Evolutionary conservation across 2,329 filamentous ascomycete genomes (phyloP).

Genomic region (Paecilomyces sp.): DNA sequence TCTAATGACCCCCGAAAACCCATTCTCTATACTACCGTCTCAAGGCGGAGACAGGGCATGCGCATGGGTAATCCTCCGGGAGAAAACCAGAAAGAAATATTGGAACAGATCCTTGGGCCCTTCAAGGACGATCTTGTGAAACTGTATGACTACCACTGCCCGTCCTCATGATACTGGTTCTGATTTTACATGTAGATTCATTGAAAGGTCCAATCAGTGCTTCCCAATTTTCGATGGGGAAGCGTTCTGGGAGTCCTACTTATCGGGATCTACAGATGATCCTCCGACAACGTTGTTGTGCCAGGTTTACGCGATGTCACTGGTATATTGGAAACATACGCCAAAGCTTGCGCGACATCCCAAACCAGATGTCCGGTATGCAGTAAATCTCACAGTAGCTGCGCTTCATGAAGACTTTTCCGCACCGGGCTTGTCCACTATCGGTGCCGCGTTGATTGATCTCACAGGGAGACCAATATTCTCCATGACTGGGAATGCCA

Average conservation of each 20-base stretch:
- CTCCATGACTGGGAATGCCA: conserved; percentile 52
- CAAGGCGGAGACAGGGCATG: conserved; percentile 42
- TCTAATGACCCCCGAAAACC: conserved; percentile 41
- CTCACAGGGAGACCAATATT: conserved; percentile 54
- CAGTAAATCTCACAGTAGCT: conserved; percentile 56
- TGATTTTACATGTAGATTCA: conserved; percentile 37
- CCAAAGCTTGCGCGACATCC: conserved; percentile 38
- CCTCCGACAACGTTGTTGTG: conserved; percentile 52
- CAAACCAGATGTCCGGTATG: conserved; percentile 52
- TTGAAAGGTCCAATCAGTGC: conserved; percentile 51
- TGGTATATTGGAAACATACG: conserved; percentile 52
- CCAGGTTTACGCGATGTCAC: conserved; percentile 51
- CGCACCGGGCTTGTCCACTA: conserved; percentile 52
- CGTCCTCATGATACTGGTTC: conserved; percentile 4
- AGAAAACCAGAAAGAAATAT: conserved; percentile 46
- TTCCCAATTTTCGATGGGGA: conserved; percentile 54
- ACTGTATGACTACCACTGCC: conserved; percentile 38
- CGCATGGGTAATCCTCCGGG: conserved; percentile 35
- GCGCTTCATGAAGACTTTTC: conserved; percentile 55
- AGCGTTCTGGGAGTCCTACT: conserved; percentile 45
- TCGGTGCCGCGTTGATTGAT: conserved; percentile 53
- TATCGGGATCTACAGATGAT: conserved; percentile 37
- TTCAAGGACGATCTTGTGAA: conserved; percentile 45
- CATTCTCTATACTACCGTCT: conserved; percentile 43
- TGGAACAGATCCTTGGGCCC: conserved; percentile 54